Base-by-base conservation (phyloP, 2,329 filamentous ascomycete genomes). In the Monosporascus cannonballus region DNA sequence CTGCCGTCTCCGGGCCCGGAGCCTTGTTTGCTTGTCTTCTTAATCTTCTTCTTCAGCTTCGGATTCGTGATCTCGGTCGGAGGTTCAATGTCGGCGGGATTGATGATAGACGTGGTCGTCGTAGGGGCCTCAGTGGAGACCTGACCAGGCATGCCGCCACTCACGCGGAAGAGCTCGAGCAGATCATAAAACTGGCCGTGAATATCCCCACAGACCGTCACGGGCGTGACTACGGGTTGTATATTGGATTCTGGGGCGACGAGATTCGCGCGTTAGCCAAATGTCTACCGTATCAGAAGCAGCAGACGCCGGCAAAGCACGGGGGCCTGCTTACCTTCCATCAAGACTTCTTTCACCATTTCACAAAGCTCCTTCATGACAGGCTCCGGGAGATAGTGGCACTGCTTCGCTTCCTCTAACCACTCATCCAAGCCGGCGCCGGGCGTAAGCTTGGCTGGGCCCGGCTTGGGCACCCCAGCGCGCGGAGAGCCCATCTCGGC, bases 321-420 rank as follows among this genome's bases (percentile, higher is more conserved):
- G 37, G 8, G 39, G 20, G 34, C 14, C 7, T 45, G 65, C 75
- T 62, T 69, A 94, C 90, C 90, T 79, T 99, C 94, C 94, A 99
- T 99, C 65, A 99, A 80, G 60, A 90, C 95, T 74, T 97, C 94
- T 77, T 99, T 99, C 56, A 97, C 94, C 69, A 96, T 96, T 76
- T 99, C 94, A 71, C 94, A 99, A 48, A 99, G 81, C 71, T 96
- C 89, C 79, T 99, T 99, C 94, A 99, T 99, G 66, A 95, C 90
- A 57, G 86, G 76, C 74, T 99, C 94, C 48, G 94, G 94, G 50
- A 99, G 81, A 71, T 97, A 96, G 71, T 96, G 94, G 76, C 94
- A 97, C 72, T 94, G 89, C 73, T 96, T 96, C 45, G 94, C 94
- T 71, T 95, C 89, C 68, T 94, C 89, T 34, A 99, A 81, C 94